Evolutionary conservation across 116 monocot genomes (phyloP).

Genomic region (Iris pallida): DNA sequence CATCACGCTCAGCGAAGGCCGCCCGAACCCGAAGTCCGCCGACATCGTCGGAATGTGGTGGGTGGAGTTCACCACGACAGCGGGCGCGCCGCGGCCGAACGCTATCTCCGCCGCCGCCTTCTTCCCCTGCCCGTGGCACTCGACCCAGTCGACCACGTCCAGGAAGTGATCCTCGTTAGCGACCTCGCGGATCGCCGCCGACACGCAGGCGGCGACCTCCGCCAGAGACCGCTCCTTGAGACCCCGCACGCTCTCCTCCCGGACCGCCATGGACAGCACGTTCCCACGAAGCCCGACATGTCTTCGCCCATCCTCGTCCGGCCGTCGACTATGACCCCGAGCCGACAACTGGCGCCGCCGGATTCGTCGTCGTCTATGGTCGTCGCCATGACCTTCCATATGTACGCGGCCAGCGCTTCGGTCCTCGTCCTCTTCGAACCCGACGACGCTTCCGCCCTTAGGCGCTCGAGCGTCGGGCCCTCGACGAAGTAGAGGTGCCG

Average conservation of each 20-base stretch:
- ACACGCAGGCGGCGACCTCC: not conserved
- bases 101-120: not conserved
- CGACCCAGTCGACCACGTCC: slow-evolving; percentile 16
- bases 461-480: not conserved
- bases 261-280: not conserved
- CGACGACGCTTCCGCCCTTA: not conserved
- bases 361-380: not conserved
- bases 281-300: slow-evolving; percentile 6
- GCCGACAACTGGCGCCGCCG: not conserved
- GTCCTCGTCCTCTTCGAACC: not conserved
- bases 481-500: slow-evolving; percentile 8
- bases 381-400: slow-evolving; percentile 16
- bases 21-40: slow-evolving; percentile 20
- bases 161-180: slow-evolving; percentile 4
- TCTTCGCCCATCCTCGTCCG: not conserved
- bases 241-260: not conserved
- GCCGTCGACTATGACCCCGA: slow-evolving; percentile 21
- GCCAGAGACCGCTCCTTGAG: slow-evolving; percentile 1
- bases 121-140: slow-evolving; percentile 2
- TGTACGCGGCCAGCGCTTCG: slow-evolving; percentile 11
- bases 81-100: not conserved
- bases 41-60: slow-evolving; percentile 12
- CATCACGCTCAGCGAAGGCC: slow-evolving; percentile 1
- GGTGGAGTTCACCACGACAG: not conserved
- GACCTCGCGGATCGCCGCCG: not conserved